These are phyloP conservation scores for Phyllosticta citrichinensis DNA, from an alignment of 2,329 filamentous ascomycete species.

Conservation along the genomic window DNA sequence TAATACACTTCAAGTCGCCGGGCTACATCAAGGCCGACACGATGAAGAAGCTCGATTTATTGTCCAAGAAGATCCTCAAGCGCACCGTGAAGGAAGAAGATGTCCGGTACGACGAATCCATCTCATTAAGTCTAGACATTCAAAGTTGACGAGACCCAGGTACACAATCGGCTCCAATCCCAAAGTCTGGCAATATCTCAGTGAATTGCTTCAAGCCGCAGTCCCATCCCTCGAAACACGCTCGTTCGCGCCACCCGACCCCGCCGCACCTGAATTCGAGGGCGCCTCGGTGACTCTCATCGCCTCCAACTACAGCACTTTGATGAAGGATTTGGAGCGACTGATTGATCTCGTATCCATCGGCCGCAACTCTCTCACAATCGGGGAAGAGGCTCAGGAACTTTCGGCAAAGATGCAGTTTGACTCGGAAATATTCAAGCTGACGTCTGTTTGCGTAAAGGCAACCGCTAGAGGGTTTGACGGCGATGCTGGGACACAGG, in stretches of 20 bases:
- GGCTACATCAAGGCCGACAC: constrained; percentile 51
- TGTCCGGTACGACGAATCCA: constrained; percentile 33
- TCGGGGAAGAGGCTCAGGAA: constrained; percentile 52
- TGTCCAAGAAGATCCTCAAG: constrained; percentile 50
- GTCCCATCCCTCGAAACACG: constrained; percentile 52
- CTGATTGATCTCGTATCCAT: constrained; percentile 54
- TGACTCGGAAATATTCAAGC: constrained; percentile 50
- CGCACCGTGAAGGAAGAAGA: constrained; percentile 47
- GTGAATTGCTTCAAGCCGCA: constrained; percentile 47
- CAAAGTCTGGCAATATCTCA: constrained; percentile 51
- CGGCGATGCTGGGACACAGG: constrained; percentile 50
- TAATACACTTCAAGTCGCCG: constrained; percentile 50
- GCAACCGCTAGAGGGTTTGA: constrained; percentile 56
- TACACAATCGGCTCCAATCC: constrained; percentile 47
- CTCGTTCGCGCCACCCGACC: constrained; percentile 51
- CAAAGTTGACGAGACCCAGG: constrained; percentile 23
- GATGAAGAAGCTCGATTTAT: constrained; percentile 46
- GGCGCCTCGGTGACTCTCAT: constrained; percentile 51
- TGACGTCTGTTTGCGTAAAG: constrained; percentile 54
- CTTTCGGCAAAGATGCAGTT: constrained; percentile 50
- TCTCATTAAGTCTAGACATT: not conserved
- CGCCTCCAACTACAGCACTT: constrained; percentile 46
- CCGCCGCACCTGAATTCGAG: constrained; percentile 46
- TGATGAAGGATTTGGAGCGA: constrained; percentile 53
- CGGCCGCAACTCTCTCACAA: constrained; percentile 51